Percentiles rank a stretch among this genome's conserved stretches.
Evolutionary conservation across 441 rosid species (phyloP).

Genomic region (Erodium chrysanthum): DNA sequence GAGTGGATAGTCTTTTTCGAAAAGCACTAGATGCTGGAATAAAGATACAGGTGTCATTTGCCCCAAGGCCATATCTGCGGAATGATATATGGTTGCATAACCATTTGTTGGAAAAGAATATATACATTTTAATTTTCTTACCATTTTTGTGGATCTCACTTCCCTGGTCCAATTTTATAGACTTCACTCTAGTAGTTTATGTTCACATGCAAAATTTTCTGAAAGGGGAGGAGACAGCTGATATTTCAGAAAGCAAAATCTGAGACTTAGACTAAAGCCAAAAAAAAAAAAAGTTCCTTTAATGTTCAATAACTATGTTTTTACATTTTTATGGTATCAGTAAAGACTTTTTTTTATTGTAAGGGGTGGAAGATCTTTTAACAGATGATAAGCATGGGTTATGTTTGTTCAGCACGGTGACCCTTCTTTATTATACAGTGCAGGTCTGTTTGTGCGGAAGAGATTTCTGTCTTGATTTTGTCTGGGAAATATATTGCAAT

Average conservation of each 20-base stretch:
- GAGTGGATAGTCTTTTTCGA: constrained; percentile 69
- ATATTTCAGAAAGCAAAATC: constrained; percentile 2
- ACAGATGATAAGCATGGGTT: not conserved
- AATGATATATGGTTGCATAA: not conserved
- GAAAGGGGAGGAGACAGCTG: not conserved
- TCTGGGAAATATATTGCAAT: constrained; percentile 74
- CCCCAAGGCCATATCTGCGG: constrained; percentile 8
- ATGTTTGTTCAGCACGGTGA: constrained; percentile 16
- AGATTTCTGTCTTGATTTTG: constrained; percentile 56
- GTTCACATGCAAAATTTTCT: not conserved
- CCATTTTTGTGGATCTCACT: not conserved
- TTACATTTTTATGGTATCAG: not conserved
- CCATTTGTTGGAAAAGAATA: not conserved
- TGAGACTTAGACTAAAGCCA: constrained; percentile 1
- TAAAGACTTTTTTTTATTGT: not conserved
- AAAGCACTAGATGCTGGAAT: constrained; percentile 66
- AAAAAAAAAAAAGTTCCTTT: not conserved
- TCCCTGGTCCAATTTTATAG: not conserved
- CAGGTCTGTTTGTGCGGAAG: constrained; percentile 61
- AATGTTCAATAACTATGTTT: not conserved
- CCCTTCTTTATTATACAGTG: constrained; percentile 53
- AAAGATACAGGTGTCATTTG: constrained; percentile 52
- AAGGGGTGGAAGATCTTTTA: not conserved
- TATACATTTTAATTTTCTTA: not conserved
- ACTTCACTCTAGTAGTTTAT: not conserved